Conservation (phyloP, 495 filamentous ascomycete genomes). For the Podospora anserina region DNA sequence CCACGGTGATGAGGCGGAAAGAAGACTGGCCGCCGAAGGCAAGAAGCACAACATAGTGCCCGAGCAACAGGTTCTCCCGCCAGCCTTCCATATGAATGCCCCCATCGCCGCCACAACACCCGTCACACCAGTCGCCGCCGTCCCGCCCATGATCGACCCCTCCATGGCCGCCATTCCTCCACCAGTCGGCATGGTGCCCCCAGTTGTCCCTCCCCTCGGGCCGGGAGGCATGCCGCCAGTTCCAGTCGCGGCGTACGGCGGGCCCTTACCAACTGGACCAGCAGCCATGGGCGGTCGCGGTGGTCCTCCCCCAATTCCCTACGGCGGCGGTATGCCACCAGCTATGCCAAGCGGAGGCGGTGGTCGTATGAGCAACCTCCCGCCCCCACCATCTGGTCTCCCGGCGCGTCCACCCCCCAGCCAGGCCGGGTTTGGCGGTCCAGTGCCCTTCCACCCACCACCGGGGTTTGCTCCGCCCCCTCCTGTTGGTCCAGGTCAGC, state of each 20-base stretch:
- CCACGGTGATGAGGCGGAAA: conserved; percentile 91
- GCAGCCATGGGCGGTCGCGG: conserved; percentile 35
- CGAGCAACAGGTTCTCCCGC: conserved; percentile 60
- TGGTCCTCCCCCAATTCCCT: conserved; percentile 30
- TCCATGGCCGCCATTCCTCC: conserved; percentile 36
- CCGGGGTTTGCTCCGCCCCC: conserved; percentile 23
- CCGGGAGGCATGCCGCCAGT: conserved; percentile 36
- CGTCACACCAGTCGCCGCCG: conserved; percentile 11
- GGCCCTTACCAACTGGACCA: conserved; percentile 38
- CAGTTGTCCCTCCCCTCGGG: conserved; percentile 8
- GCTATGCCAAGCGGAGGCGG: conserved; percentile 23
- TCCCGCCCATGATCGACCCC: conserved; percentile 28
- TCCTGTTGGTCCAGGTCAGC: conserved; percentile 15
- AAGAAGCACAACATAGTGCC: conserved; percentile 89
- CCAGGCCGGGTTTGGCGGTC: conserved; percentile 73
- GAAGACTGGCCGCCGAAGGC: conserved; percentile 87
- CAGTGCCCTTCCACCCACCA: conserved; percentile 56
- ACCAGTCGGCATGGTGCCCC: conserved; percentile 8
- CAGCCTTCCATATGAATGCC: conserved; percentile 47
- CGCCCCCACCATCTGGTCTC: conserved; percentile 69
- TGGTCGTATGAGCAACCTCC: conserved; percentile 31
- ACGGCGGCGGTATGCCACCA: conserved; percentile 23
- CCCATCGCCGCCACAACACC: conserved; percentile 14
- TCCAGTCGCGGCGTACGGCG: neutral
- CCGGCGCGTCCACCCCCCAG: conserved; percentile 77